Evolutionary conservation across 768 basidiomycete species (phyloP), one percentile per base, ranked within the genome.

Genomic region (Kwoniella dejecticola): DNA sequence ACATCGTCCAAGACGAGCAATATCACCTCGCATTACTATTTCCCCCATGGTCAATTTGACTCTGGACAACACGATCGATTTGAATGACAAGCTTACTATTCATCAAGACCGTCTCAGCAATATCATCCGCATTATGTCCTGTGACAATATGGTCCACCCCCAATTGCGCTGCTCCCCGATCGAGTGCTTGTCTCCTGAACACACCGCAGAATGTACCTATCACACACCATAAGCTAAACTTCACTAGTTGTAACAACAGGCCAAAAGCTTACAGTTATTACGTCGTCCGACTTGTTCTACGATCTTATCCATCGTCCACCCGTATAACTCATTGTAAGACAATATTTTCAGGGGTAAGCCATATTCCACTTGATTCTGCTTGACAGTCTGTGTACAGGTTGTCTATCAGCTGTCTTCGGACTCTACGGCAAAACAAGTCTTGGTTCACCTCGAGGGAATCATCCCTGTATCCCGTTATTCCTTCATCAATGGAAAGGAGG

Each of bases 281-380:
- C 96, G 96, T 81, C 86, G 87, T 30, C 96, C 96, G 24, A 98
- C 86, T 78, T 94, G 87, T n/a, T 87, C 84, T 46, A 99, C 95
- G 57, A 99, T 90, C 15, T 86, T 84, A 70, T 99, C 96, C 95
- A 99, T 99, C 1, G 95, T 98, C 95, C 96, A 98, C 17, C 96
- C 96, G 69, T 98, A 99, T 4, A 98, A 84, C 71, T 97, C 94
- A 64, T 91, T 87, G 66, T 99, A 99, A 1, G 90, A 91, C 24
- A 98, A 83, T 58, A 99, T 97, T 81, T 95, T 96, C 38, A 99
- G 85, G 0, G 95, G 94, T 79, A 98, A 88, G 46, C 87, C 84
- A 75, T 99, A 98, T 79, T 99, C 94, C 60, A 89, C 83, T 70
- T 96, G 91, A 78, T 99, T 99, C 41, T 93, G 85, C 79, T 98